Evolutionary conservation across 257 asterid species (phyloP).

Genomic region (Solanum chilense): DNA sequence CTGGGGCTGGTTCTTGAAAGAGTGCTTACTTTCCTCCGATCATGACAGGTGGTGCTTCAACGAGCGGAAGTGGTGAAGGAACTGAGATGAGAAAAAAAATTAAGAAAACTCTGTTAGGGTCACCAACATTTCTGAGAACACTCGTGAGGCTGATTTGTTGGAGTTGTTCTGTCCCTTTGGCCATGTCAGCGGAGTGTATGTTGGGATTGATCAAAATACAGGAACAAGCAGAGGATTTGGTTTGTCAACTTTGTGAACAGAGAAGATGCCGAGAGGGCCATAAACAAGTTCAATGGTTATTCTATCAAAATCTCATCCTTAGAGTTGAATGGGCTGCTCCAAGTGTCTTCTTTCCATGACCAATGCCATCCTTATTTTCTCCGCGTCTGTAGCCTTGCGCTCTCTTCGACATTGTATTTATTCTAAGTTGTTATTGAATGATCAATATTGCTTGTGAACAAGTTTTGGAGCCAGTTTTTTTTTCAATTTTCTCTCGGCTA

Average conservation of each 20-base stretch:
- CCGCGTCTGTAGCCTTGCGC: neutral
- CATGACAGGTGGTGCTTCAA: constrained; percentile 45
- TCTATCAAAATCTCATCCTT: constrained; percentile 86
- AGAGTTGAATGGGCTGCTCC: constrained; percentile 99
- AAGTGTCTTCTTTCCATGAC: neutral
- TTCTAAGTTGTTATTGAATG: neutral
- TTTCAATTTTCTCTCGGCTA: neutral
- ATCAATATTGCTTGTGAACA: neutral
- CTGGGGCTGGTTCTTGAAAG: constrained; percentile 16
- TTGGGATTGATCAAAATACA: constrained; percentile 77
- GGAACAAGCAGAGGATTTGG: constrained; percentile 82
- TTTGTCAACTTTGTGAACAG: constrained; percentile 70
- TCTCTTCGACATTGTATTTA: neutral
- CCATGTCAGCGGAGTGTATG: constrained; percentile 59
- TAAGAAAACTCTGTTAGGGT: constrained; percentile 91
- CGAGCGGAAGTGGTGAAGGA: constrained; percentile 25
- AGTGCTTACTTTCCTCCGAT: constrained; percentile 67
- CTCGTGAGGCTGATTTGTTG: constrained; percentile 76
- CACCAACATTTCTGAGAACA: constrained; percentile 85
- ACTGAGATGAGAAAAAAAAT: constrained; percentile 72
- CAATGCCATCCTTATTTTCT: neutral
- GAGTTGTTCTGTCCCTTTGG: constrained; percentile 92
- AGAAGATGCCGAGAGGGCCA: constrained; percentile 88
- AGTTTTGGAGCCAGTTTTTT: neutral
- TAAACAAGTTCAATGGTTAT: constrained; percentile 76